These are phyloP conservation scores for Ophiostoma himal-ulmi DNA, from an alignment of 2,329 filamentous ascomycete genomes.

Conservation along the genomic window DNA sequence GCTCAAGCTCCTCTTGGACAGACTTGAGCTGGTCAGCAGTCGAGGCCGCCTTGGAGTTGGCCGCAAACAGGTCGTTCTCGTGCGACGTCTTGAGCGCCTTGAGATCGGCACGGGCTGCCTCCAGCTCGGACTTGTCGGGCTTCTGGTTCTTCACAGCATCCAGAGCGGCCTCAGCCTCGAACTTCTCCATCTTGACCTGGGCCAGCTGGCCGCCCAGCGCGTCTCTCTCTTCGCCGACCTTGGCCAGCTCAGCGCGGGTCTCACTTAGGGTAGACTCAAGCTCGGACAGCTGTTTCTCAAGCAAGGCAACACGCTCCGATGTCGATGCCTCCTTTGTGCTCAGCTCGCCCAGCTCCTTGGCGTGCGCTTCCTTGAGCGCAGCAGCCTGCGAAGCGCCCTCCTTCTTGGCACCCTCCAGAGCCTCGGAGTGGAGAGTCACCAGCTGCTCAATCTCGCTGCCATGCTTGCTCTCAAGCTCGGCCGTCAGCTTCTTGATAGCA, in stretches of 20 bases:
- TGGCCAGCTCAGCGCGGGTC: slow-evolving; percentile 39
- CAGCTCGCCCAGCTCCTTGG: slow-evolving; percentile 40
- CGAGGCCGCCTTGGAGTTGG: slow-evolving; percentile 36
- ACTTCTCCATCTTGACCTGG: slow-evolving; percentile 55
- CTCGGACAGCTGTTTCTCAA: slow-evolving; percentile 35
- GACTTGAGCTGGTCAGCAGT: slow-evolving; percentile 36
- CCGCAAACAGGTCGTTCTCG: slow-evolving; percentile 33
- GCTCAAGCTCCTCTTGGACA: slow-evolving; percentile 42
- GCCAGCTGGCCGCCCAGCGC: slow-evolving; percentile 50
- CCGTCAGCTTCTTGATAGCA: slow-evolving; percentile 38
- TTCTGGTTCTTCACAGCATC: slow-evolving; percentile 53
- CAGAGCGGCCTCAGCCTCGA: slow-evolving; percentile 54
- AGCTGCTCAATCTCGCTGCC: slow-evolving; percentile 43
- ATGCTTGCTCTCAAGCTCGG: slow-evolving; percentile 36
- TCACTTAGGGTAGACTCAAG: slow-evolving; percentile 36
- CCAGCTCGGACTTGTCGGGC: slow-evolving; percentile 50
- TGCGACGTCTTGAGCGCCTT: slow-evolving; percentile 41
- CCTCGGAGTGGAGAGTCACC: slow-evolving; percentile 40
- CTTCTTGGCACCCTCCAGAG: slow-evolving; percentile 41
- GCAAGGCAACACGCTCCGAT: slow-evolving; percentile 40
- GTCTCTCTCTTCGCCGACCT: slow-evolving; percentile 44
- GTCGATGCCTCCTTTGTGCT: slow-evolving; percentile 32
- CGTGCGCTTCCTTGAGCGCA: slow-evolving; percentile 34
- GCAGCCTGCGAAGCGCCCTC: slow-evolving; percentile 39
- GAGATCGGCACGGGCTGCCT: slow-evolving; percentile 48